phyloP scores from a whole-genome alignment of 2,329 filamentous ascomycete genomes.

The Aureobasidium mangrovei region DNA sequence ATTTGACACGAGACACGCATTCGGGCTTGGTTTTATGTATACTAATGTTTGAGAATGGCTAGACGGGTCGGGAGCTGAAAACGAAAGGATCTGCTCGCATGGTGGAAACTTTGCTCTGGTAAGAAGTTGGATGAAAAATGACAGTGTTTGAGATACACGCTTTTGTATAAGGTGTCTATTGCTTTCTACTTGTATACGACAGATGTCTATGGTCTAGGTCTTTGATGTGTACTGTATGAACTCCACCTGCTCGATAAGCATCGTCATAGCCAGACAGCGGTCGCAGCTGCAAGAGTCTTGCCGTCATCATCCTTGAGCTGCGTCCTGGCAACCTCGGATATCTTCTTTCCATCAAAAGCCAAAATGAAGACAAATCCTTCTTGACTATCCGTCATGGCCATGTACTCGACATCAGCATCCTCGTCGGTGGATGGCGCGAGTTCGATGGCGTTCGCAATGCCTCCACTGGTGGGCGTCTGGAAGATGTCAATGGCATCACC shows the following conservation, averaged over 20 bases:
- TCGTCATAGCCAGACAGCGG: constrained; percentile 27
- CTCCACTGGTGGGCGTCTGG: constrained; percentile 29
- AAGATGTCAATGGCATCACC: constrained; percentile 25
- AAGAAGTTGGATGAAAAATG: too few relatives aligned
- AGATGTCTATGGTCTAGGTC: not conserved
- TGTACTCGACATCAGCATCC: constrained; percentile 21
- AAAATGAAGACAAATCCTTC: constrained; percentile 27
- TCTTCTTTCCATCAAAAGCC: constrained; percentile 25
- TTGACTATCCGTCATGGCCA: constrained; percentile 29
- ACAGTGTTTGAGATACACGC: too few relatives aligned
- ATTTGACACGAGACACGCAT: not conserved
- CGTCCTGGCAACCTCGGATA: constrained; percentile 24
- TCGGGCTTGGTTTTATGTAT: not conserved
- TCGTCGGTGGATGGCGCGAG: constrained; percentile 21
- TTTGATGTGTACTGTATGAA: not conserved
- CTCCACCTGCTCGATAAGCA: not conserved
- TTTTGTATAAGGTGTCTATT: too few relatives aligned
- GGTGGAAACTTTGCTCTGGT: too few relatives aligned
- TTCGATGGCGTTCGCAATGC: constrained; percentile 29
- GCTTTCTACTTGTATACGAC: too few relatives aligned
- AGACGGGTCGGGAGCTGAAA: not conserved
- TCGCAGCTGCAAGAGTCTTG: constrained; percentile 24
- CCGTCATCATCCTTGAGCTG: constrained; percentile 25
- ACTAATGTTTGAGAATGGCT: not conserved
- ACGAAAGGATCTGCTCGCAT: too few relatives aligned